phyloP scores from a whole-genome alignment of 805 yeast genomes.

The Suhomyces canberraensis region DNA sequence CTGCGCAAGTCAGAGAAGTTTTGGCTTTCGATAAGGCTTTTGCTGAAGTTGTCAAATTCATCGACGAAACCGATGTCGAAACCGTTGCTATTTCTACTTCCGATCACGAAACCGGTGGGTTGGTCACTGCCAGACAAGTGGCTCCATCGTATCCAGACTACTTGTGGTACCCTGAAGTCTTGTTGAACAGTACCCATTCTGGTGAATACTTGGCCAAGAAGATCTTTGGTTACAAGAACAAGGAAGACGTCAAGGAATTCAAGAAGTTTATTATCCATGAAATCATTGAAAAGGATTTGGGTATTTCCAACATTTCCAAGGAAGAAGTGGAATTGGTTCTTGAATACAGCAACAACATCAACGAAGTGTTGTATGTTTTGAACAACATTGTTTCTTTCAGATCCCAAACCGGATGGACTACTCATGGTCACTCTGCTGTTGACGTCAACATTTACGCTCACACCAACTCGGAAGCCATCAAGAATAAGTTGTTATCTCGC shows the following conservation, averaged over 20 bases:
- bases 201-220: slow-evolving; percentile 64
- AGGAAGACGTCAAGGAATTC: slow-evolving; percentile 19
- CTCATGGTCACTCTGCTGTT: slow-evolving; percentile 95
- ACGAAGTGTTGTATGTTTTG: slow-evolving; percentile 46
- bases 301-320: slow-evolving; percentile 53
- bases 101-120: slow-evolving; percentile 96
- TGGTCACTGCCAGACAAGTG: slow-evolving; percentile 81
- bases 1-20: slow-evolving; percentile 90
- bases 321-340: slow-evolving; percentile 43
- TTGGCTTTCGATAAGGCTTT: slow-evolving; percentile 84
- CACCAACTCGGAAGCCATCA: slow-evolving; percentile 52
- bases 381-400: slow-evolving; percentile 74
- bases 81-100: slow-evolving; percentile 79
- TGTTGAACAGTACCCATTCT: slow-evolving; percentile 67
- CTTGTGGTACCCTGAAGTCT: slow-evolving; percentile 79
- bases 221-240: slow-evolving; percentile 34
- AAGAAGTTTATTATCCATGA: slow-evolving; percentile 48
- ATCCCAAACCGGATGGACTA: slow-evolving; percentile 93
- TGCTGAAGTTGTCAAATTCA: slow-evolving; percentile 67
- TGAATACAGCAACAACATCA: slow-evolving; percentile 6
- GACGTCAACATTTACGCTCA: slow-evolving; percentile 90
- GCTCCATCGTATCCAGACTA: slow-evolving; percentile 74
- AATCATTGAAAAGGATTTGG: slow-evolving; percentile 62
- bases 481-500: slow-evolving; percentile 29
- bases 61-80: slow-evolving; percentile 65